Evolutionary conservation across 1,139 yeast species (phyloP).

Genomic region (Arxiozyma heterogenica): DNA sequence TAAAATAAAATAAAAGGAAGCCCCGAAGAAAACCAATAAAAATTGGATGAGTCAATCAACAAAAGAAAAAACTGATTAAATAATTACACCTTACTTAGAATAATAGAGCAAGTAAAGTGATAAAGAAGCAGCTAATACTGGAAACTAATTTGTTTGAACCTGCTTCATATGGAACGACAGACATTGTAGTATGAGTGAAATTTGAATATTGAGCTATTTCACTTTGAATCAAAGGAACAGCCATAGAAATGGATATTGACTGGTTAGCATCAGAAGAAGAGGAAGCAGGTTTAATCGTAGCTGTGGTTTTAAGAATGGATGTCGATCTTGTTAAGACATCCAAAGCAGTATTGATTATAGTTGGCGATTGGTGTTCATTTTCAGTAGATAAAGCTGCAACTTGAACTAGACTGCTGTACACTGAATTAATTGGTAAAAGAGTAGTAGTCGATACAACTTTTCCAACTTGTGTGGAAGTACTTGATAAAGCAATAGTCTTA

Average conservation of each 20-base stretch:
- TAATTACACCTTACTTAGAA: neutral
- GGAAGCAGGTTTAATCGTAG: neutral
- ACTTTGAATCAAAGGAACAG: neutral
- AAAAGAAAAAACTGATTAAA: neutral
- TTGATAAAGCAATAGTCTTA: neutral
- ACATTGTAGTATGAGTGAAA: slow-evolving; percentile 3
- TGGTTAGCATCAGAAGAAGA: neutral
- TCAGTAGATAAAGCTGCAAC: slow-evolving; percentile 2
- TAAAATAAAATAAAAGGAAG: too few species aligned
- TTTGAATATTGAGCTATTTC: neutral
- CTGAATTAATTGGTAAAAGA: neutral
- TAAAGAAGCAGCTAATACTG: slow-evolving; percentile 4
- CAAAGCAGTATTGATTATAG: neutral
- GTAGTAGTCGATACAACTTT: slow-evolving; percentile 1
- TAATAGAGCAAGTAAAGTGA: slow-evolving; percentile 7
- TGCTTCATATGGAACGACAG: slow-evolving; percentile 8
- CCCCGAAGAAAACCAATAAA: neutral
- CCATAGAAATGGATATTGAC: neutral
- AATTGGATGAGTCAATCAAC: neutral
- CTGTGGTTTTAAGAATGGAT: slow-evolving; percentile 1
- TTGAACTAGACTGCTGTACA: slow-evolving; percentile 2
- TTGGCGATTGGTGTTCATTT: neutral
- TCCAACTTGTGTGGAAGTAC: neutral
- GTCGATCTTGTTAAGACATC: neutral
- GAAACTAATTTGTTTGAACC: slow-evolving; percentile 6